Evolutionary conservation across 2,329 filamentous ascomycete genomes (phyloP).

Genomic region (Metarhizium guizhouense): DNA sequence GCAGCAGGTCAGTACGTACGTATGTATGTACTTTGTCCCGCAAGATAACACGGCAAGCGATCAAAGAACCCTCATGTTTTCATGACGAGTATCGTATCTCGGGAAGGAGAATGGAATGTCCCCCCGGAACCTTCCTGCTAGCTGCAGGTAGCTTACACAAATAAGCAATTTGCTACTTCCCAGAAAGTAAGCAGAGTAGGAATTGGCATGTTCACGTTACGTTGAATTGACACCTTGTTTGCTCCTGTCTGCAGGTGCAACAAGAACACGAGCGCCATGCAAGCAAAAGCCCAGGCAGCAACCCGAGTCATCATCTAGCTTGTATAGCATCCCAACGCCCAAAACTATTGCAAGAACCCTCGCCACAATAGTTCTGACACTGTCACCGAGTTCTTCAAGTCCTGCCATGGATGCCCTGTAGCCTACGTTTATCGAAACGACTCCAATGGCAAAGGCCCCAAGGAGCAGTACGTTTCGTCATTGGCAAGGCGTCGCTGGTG

Average conservation of each 20-base stretch:
- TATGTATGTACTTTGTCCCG: too few species aligned
- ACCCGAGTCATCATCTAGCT: background rate
- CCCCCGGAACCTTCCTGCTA: too few species aligned
- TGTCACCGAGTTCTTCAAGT: background rate
- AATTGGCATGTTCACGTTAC: too few species aligned
- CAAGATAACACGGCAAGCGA: too few species aligned
- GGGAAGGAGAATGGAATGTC: too few species aligned
- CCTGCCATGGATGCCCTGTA: constrained; percentile 6
- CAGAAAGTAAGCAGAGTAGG: too few species aligned
- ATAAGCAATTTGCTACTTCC: too few species aligned
- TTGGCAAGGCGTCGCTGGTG: background rate
- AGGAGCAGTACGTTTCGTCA: constrained; percentile 10
- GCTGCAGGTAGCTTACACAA: too few species aligned
- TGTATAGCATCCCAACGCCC: background rate
- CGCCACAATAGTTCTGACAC: background rate
- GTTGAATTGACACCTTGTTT: too few species aligned
- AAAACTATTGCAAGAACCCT: background rate
- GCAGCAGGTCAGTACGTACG: too few species aligned
- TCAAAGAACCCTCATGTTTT: too few species aligned
- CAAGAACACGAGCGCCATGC: background rate
- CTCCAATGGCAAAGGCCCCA: constrained; percentile 7
- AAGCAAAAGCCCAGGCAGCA: background rate
- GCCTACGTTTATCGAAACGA: constrained; percentile 9
- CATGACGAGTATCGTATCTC: too few species aligned
- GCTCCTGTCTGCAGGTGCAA: background rate